A percentile compares a stretch with the other conserved stretches of the same genome.
Evolutionary conservation across 2,329 filamentous ascomycete species (phyloP).

Genomic region (Penicillium sp.): DNA sequence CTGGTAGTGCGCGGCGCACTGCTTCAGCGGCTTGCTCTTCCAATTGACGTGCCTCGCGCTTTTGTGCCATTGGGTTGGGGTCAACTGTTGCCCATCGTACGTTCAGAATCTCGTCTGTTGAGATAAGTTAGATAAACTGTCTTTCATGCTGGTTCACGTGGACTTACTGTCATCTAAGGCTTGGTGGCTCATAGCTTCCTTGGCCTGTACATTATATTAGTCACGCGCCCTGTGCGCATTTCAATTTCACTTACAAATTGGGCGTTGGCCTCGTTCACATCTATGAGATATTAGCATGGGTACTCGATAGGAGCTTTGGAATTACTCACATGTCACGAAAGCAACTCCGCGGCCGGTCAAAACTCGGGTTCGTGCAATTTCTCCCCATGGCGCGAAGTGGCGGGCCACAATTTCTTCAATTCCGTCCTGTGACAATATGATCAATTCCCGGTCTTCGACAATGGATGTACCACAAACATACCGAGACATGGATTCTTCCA

Average conservation of each 20-base stretch:
- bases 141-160: background rate
- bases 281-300: background rate
- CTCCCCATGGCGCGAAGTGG: slow-evolving; percentile 96
- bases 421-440: background rate
- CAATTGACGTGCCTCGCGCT: slow-evolving; percentile 80
- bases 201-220: slow-evolving; percentile 44
- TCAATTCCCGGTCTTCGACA: background rate
- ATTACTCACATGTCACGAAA: slow-evolving; percentile 67
- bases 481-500: slow-evolving; percentile 80
- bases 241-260: slow-evolving; percentile 61
- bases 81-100: slow-evolving; percentile 97
- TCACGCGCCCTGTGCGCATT: background rate
- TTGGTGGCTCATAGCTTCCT: slow-evolving; percentile 95
- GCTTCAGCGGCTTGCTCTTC: slow-evolving; percentile 97
- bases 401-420: slow-evolving; percentile 85
- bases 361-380: slow-evolving; percentile 79
- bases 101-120: slow-evolving; percentile 74
- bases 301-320: background rate
- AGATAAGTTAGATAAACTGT: background rate
- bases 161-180: slow-evolving; percentile 70
- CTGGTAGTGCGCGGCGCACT: slow-evolving; percentile 81
- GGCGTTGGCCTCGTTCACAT: slow-evolving; percentile 74
- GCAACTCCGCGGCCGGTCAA: slow-evolving; percentile 86
- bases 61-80: slow-evolving; percentile 92
- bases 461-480: slow-evolving; percentile 68